These are phyloP conservation scores for Colletotrichum melonis DNA, from an alignment of 2,329 filamentous ascomycete species.

Conservation along the genomic window DNA sequence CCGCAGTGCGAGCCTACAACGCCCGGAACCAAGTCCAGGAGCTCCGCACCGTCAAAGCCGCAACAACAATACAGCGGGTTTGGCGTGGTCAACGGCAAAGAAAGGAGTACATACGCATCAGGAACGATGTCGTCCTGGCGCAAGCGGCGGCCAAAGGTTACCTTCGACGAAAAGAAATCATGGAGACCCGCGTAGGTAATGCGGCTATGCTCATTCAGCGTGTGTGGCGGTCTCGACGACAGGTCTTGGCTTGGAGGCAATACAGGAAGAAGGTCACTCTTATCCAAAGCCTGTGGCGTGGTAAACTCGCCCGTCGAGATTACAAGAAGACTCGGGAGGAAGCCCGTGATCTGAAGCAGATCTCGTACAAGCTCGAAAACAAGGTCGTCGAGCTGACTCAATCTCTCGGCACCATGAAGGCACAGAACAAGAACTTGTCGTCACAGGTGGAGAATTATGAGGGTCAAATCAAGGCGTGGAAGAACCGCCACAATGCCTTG, in stretches of 20 bases:
- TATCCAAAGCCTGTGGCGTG: conserved; percentile 93
- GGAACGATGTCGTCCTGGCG: conserved; percentile 86
- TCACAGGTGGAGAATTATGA: conserved; percentile 96
- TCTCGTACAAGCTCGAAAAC: conserved; percentile 99
- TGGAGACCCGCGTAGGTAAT: conserved; percentile 93
- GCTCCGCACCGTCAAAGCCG: conserved; percentile 84
- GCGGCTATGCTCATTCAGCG: conserved; percentile 92
- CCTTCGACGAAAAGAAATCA: conserved; percentile 88
- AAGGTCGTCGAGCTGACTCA: conserved; percentile 99
- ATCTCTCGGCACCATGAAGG: conserved; percentile 89
- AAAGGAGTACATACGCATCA: conserved; percentile 81
- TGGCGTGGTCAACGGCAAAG: conserved; percentile 95
- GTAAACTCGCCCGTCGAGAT: conserved; percentile 79
- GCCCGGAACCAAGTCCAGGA: conserved; percentile 84
- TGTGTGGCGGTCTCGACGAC: conserved; percentile 84
- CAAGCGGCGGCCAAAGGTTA: conserved; percentile 94
- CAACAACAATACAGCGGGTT: conserved; percentile 92
- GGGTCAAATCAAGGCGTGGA: conserved; percentile 94
- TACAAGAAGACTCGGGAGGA: conserved; percentile 96
- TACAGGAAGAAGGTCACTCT: conserved; percentile 91
- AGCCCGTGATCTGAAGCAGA: conserved; percentile 97
- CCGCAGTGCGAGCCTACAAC: conserved; percentile 80
- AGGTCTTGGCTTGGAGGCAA: conserved; percentile 84
- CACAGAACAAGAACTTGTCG: conserved; percentile 90
- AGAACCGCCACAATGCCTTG: conserved; percentile 88